These are phyloP conservation scores for Schizosaccharomyces lindneri DNA, from an alignment of 805 yeast species.

Conservation along the genomic window DNA sequence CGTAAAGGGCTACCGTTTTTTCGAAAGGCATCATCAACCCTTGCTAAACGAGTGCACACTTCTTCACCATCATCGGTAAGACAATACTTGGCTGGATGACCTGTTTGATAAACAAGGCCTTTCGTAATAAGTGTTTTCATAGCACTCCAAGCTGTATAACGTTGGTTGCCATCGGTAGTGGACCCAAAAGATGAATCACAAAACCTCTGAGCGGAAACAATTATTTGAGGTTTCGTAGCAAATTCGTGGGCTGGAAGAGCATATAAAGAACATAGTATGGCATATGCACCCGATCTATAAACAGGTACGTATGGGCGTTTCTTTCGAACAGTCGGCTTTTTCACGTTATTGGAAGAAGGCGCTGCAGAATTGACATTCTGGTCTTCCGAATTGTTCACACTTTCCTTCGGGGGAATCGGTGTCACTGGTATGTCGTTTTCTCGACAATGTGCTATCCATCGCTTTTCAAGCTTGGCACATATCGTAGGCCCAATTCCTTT, in stretches of 20 bases:
- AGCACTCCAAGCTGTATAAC: conserved; percentile 54
- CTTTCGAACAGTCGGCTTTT: conserved; percentile 7
- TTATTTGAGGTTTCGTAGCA: conserved; percentile 34
- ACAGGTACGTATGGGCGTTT: conserved; percentile 37
- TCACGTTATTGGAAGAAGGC: conserved; percentile 2
- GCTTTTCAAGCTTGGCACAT: conserved; percentile 24
- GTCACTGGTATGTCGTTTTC: conserved; percentile 20
- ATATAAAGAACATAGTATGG: conserved; percentile 38
- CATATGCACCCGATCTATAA: conserved; percentile 64
- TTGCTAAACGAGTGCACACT: conserved; percentile 16
- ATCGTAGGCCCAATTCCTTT: conserved; percentile 53
- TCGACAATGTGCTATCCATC: conserved; percentile 30
- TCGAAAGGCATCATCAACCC: background rate
- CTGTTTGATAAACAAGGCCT: conserved; percentile 29
- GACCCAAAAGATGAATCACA: conserved; percentile 10
- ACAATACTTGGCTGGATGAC: conserved; percentile 23
- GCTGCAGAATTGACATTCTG: background rate
- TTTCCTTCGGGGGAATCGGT: background rate
- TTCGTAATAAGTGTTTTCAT: conserved; percentile 36
- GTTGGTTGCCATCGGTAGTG: conserved; percentile 13
- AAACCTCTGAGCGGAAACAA: conserved; percentile 19
- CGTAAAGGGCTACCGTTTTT: background rate
- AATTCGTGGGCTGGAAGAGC: conserved; percentile 23
- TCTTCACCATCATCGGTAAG: conserved; percentile 44
- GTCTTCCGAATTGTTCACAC: background rate